Evolutionary conservation across 2,329 filamentous ascomycete genomes (phyloP), one percentile per base, ranked within the genome.

Genomic region (Didymosphaeria variabile): DNA sequence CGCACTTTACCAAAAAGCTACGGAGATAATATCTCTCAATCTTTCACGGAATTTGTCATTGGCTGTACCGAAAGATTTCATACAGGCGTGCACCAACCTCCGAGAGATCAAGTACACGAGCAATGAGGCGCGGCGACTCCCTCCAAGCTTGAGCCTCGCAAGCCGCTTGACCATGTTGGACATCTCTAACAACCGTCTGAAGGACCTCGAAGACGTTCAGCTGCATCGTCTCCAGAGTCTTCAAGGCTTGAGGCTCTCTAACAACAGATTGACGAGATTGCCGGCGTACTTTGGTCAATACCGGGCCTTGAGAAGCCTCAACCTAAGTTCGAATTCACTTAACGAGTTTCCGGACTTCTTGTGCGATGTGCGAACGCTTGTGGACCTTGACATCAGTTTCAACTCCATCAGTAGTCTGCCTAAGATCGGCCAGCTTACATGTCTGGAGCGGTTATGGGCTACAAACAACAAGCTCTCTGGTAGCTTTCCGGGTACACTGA

Each of bases 331-430:
- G 1, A 99, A 99, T 77, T 94, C 92, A 62, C 85, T 99, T 57
- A 90, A 90, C 59, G 87, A 87, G 44, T 97, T 99, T 65, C 95
- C 95, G 0, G 84, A 90, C 23, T 96, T 97, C 70, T 83, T 99
- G 23, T 94, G 93, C 77, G 86, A 92, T 26, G 82, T 99, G 21
- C 88, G 88, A 66, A 93, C 90, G 46, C 81, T 99, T 49, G 91
- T 97, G 13, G 94, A 99, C 74, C 86, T 99, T 44, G 95, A 99
- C 72, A 88, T 99, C 74, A 98, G 94, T 76, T 99, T 99, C 86
- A 99, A 99, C 75, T 87, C 90, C 44, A 97, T 99, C 64, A 87
- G 87, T 12, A 86, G 83, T 57, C 81, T 99, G 8, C 93, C 94
- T 0, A 88, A 90, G 64, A 91, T 99, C 66, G 92, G 93, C 7